Base-by-base conservation (phyloP, 1,139 yeast species). In the Pichia kudriavzevii region DNA sequence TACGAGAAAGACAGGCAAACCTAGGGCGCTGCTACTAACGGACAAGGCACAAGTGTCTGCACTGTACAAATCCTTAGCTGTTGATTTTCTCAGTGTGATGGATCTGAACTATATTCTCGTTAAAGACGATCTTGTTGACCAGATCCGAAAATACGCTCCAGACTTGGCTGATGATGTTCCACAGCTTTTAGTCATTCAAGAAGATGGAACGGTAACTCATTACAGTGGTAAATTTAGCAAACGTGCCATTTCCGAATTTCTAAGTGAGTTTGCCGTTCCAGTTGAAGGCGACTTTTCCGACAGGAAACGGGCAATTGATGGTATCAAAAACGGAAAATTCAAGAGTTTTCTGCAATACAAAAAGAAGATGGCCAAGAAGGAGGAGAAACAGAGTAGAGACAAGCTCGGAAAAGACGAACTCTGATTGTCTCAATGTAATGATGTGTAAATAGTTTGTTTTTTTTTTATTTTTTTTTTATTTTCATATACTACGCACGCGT, bases 11-110 rank as follows among this genome's bases (percentile, higher is more conserved):
- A 17, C 13, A 15, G 38, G 40, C 8, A 48, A 53, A 36, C 62
- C 68, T 12, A 56, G 72, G 30, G 60, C 72, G 7, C 51, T 80
- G 2, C 57, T 67, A 8, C 44, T 70, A 23, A 59, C 83, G 2
- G 63, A 66, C 31, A 63, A 66, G 33, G 62, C 58, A 13, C 59
- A 60, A 30, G 60, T 77, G 5, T 72, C 88, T 12, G 75, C 91
- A 0, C 56, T 80, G 41, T 69, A 72, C 53, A 84, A 82, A 56
- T 65, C 84, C 1, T 61, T 88, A 46, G 91, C 94, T 4, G 67
- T 82, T 36, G 95, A 88, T 51, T 82, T 76, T 56, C 56, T 80
- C 29, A 71, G 65, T 3, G 46, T 48, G 20, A 49, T 68, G 4
- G 67, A 69, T 17, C 65, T 75, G 38, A 73, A 56, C 1, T 60